phyloP scores from a whole-genome alignment of 306 rosid species.

The Geum urbanum region DNA sequence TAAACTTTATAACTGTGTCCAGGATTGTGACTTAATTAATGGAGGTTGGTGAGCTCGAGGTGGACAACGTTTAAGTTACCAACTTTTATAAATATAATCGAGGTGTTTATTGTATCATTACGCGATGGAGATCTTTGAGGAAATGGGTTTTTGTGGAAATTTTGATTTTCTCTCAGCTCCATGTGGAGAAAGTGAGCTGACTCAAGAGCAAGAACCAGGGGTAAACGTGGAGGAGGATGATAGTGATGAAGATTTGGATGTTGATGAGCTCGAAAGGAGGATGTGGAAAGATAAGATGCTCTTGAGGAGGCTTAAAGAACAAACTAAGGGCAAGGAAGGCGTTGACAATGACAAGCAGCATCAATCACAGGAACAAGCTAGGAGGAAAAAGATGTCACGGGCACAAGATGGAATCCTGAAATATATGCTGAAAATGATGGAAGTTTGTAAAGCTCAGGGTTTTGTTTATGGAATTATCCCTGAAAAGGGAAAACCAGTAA shows the following conservation, averaged over 20 bases:
- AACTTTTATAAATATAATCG: neutral
- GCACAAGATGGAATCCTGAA: slow-evolving; percentile 63
- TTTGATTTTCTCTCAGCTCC: slow-evolving; percentile 36
- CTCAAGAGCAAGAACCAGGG: slow-evolving; percentile 36
- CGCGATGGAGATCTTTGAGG: slow-evolving; percentile 42
- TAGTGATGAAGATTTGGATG: slow-evolving; percentile 51
- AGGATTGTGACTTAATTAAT: neutral
- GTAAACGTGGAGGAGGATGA: slow-evolving; percentile 39
- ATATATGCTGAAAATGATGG: slow-evolving; percentile 77
- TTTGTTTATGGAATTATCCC: slow-evolving; percentile 81
- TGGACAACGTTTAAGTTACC: neutral
- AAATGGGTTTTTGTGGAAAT: slow-evolving; percentile 38
- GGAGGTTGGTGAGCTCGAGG: neutral
- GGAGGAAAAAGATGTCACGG: slow-evolving; percentile 57
- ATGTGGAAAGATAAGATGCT: slow-evolving; percentile 53
- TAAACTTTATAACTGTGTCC: neutral
- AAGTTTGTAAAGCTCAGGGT: slow-evolving; percentile 56
- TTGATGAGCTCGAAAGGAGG: slow-evolving; percentile 50
- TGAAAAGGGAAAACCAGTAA: slow-evolving; percentile 54
- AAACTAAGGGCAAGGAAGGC: slow-evolving; percentile 37
- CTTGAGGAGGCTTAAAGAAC: slow-evolving; percentile 44
- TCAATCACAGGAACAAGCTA: slow-evolving; percentile 59
- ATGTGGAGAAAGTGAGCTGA: slow-evolving; percentile 29
- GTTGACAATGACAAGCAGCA: slow-evolving; percentile 38
- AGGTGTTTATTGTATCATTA: neutral